Evolutionary conservation across 495 filamentous ascomycete species (phyloP).

Genomic region (Polyplosphaeria fusca): DNA sequence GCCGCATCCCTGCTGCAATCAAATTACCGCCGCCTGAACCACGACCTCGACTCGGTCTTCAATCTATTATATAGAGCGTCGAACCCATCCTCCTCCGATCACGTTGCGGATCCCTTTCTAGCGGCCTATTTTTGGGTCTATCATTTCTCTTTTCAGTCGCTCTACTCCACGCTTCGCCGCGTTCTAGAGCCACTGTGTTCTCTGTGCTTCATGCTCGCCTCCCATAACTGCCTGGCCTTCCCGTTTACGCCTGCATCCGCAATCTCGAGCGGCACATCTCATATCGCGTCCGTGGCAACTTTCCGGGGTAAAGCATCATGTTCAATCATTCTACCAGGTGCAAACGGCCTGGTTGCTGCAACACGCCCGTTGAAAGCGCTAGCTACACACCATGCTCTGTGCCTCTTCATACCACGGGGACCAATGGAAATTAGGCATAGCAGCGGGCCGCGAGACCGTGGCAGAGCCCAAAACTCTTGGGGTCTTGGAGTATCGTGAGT

Average conservation of each 20-base stretch:
- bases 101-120: conserved; percentile 8
- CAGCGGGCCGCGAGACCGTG: conserved; percentile 20
- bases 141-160: neutral
- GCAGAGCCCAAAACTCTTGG: neutral
- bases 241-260: conserved; percentile 13
- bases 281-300: conserved; percentile 10
- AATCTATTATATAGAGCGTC: conserved; percentile 32
- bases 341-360: conserved; percentile 1
- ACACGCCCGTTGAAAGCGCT: neutral
- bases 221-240: neutral
- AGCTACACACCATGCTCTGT: conserved; percentile 20
- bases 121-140: conserved; percentile 24
- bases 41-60: conserved; percentile 27
- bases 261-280: conserved; percentile 21
- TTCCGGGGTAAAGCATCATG: conserved; percentile 1
- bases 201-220: neutral
- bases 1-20: conserved; percentile 15
- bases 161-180: conserved; percentile 5
- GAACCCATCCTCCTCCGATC: conserved; percentile 6
- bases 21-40: conserved; percentile 8
- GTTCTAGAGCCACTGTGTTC: conserved; percentile 31
- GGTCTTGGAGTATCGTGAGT: conserved; percentile 6
- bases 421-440: conserved; percentile 7
- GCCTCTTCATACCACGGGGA: neutral
- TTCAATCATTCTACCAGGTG: neutral